These are phyloP conservation scores for Neofusicoccum sp. DNA, from an alignment of 2,329 filamentous ascomycete species.

Conservation along the genomic window DNA sequence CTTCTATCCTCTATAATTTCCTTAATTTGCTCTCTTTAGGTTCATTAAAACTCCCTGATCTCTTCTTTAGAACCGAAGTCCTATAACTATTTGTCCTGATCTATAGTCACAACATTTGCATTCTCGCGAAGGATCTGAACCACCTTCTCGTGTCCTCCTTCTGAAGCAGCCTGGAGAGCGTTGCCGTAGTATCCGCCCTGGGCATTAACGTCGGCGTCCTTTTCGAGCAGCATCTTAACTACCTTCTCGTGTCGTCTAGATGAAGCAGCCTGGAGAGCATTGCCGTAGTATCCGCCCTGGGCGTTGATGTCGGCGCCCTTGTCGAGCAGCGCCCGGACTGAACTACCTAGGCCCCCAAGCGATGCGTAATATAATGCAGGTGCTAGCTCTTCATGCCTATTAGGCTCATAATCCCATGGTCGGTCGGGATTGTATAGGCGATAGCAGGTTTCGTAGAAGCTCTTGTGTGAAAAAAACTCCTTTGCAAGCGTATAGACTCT, in stretches of 20 bases:
- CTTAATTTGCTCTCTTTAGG: too few relatives aligned
- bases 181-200: conserved; percentile 27
- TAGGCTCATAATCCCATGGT: not conserved
- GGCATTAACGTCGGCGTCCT: conserved; percentile 28
- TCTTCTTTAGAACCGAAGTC: too few relatives aligned
- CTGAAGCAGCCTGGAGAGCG: conserved; percentile 24
- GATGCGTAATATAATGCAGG: not conserved
- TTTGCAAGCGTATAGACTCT: not conserved
- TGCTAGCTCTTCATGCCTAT: not conserved
- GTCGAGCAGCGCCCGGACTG: conserved; percentile 1
- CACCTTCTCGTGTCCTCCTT: not conserved
- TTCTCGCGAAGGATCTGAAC: not conserved
- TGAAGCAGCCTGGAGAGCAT: conserved; percentile 28
- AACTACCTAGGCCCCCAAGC: not conserved
- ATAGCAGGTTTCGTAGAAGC: not conserved
- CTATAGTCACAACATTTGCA: too few relatives aligned
- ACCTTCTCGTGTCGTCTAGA: conserved; percentile 23
- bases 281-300: conserved; percentile 20
- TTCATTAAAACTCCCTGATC: too few relatives aligned
- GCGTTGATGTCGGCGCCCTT: conserved; percentile 25
- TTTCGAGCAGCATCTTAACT: conserved; percentile 29
- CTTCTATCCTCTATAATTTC: too few relatives aligned
- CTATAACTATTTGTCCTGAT: too few relatives aligned
- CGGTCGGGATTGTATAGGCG: not conserved
- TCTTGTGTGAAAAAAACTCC: not conserved